These are phyloP conservation scores for Xylariaceae sp. DNA, from an alignment of 2,329 filamentous ascomycete species.

Conservation along the genomic window DNA sequence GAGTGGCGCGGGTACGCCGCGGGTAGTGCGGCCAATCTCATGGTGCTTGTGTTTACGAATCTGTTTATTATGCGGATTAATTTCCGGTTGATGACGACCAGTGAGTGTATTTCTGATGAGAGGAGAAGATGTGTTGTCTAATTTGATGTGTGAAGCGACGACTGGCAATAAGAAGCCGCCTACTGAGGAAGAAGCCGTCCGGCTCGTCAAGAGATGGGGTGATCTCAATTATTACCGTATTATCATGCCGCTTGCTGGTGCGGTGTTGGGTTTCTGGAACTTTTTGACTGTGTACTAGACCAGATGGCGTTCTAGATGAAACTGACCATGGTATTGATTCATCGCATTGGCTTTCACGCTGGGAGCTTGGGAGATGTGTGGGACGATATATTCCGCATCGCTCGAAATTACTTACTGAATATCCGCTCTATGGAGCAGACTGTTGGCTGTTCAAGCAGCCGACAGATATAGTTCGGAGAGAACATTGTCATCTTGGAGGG, in stretches of 20 bases:
- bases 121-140: no score
- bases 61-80: slow-evolving; percentile 24
- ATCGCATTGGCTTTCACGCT: no score
- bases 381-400: no score
- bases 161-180: slow-evolving; percentile 11
- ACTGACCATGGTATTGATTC: no score
- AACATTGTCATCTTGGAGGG: no score
- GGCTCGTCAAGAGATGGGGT: slow-evolving; percentile 22
- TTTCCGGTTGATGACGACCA: slow-evolving; percentile 13
- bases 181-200: slow-evolving; percentile 14
- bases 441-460: no score
- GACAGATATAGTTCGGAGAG: no score
- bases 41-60: slow-evolving; percentile 23
- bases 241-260: slow-evolving; percentile 23
- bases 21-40: slow-evolving; percentile 22
- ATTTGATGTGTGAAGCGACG: no score
- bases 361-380: no score
- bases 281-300: slow-evolving; percentile 17
- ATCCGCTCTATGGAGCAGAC: no score
- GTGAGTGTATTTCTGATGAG: background rate
- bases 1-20: slow-evolving; percentile 27
- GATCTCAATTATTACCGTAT: slow-evolving; percentile 22
- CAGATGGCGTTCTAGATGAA: no score
- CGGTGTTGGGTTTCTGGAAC: slow-evolving; percentile 25
- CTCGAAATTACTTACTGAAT: no score